Percentiles rank a stretch among this genome's conserved stretches.
Evolutionary conservation across 805 yeast genomes (phyloP).

Genomic region (Candida nitratophila): DNA sequence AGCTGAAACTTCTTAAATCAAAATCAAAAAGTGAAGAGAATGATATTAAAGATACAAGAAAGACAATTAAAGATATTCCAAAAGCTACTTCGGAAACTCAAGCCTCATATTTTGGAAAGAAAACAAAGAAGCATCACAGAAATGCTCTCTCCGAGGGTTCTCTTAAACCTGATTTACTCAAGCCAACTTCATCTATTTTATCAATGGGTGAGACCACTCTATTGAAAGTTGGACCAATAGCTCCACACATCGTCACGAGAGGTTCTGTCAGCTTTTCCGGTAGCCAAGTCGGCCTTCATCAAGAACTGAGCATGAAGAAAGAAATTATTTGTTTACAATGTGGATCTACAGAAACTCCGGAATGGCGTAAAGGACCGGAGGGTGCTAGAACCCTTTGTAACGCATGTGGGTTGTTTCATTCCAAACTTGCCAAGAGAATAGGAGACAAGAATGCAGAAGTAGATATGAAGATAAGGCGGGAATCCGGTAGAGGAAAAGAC

Average conservation of each 20-base stretch:
- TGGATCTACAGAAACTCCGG: constrained; percentile 71
- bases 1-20: no score
- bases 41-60: no score
- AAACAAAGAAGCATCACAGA: not conserved
- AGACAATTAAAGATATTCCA: no score
- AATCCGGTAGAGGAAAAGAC: not conserved
- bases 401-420: constrained; percentile 81
- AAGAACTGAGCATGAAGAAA: constrained; percentile 26
- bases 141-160: not conserved
- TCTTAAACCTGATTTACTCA: constrained; percentile 6
- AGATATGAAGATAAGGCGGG: constrained; percentile 18
- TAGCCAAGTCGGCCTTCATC: constrained; percentile 28
- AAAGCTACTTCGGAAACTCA: not conserved
- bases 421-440: constrained; percentile 47
- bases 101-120: not conserved
- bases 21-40: no score
- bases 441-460: constrained; percentile 36
- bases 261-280: constrained; percentile 10
- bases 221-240: constrained; percentile 24
- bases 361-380: constrained; percentile 88
- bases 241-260: constrained; percentile 14
- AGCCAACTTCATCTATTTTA: not conserved
- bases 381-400: constrained; percentile 81
- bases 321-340: constrained; percentile 55
- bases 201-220: constrained; percentile 21